Percentiles rank a stretch among this genome's conserved stretches.
These are phyloP conservation scores for Trametes coccinea DNA, from an alignment of 768 basidiomycete genomes.

Conservation along the genomic window DNA sequence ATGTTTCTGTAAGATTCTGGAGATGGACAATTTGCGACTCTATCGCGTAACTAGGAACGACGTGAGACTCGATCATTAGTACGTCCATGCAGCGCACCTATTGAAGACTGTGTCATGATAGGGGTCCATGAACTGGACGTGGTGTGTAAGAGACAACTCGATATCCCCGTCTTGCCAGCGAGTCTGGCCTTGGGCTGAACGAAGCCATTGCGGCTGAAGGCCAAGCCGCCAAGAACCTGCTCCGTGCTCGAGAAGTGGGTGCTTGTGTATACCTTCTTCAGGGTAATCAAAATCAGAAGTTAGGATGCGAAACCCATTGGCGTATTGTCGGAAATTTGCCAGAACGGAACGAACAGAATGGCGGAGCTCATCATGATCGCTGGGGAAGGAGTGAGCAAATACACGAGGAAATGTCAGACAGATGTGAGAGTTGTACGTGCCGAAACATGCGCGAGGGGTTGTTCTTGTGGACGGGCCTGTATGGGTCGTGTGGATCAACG, in stretches of 20 bases:
- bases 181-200: conserved; percentile 20
- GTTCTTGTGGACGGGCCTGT: conserved; percentile 23
- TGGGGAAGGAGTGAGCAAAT: neutral
- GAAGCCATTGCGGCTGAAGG: conserved; percentile 43
- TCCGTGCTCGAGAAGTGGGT: conserved; percentile 2
- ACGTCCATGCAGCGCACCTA: conserved; percentile 27
- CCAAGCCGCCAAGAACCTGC: conserved; percentile 33
- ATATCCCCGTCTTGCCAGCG: conserved; percentile 31
- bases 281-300: conserved; percentile 36
- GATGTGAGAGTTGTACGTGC: conserved; percentile 13
- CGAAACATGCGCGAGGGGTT: conserved; percentile 28
- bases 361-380: conserved; percentile 41
- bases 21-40: conserved; percentile 37
- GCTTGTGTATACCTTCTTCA: conserved; percentile 13
- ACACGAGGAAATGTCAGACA: neutral
- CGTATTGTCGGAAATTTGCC: conserved; percentile 31
- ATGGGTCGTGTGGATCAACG: conserved; percentile 25
- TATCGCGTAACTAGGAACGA: conserved; percentile 33
- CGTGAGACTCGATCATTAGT: neutral
- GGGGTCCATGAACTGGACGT: conserved; percentile 30
- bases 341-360: conserved; percentile 39
- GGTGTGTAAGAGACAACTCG: conserved; percentile 35
- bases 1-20: conserved; percentile 33
- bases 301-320: conserved; percentile 35
- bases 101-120: conserved; percentile 33